Percentiles rank a stretch among this genome's conserved stretches.
Conservation (phyloP, 169 alveolate species). For the Eimeria zaria region DNA sequence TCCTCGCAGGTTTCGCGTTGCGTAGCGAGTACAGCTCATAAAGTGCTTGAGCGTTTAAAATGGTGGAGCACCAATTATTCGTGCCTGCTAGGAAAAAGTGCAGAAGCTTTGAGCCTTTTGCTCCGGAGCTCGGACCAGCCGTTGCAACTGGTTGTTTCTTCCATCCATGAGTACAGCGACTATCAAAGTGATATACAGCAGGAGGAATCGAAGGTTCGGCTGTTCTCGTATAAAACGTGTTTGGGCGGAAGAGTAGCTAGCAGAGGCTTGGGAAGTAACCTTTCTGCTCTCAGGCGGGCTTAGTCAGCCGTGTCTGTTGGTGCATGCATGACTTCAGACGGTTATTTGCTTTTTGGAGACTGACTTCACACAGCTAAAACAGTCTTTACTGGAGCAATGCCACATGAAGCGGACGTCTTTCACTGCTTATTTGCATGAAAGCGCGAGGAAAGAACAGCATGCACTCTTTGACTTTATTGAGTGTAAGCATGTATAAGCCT, state of each 20-base stretch:
- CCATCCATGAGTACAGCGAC: slow-evolving; percentile 87
- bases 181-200: slow-evolving; percentile 89
- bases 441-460: slow-evolving; percentile 80
- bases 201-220: slow-evolving; percentile 85
- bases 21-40: slow-evolving; percentile 74
- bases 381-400: slow-evolving; percentile 87
- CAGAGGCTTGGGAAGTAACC: background rate
- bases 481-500: slow-evolving; percentile 5
- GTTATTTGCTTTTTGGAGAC: slow-evolving; percentile 87
- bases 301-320: background rate
- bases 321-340: slow-evolving; percentile 48
- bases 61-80: slow-evolving; percentile 89
- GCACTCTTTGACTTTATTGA: slow-evolving; percentile 62
- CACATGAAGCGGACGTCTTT: slow-evolving; percentile 86
- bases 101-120: slow-evolving; percentile 85
- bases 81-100: slow-evolving; percentile 85
- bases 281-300: background rate
- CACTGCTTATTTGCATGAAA: slow-evolving; percentile 86
- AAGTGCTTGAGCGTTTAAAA: slow-evolving; percentile 86
- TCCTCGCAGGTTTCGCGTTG: slow-evolving; percentile 38
- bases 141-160: slow-evolving; percentile 85
- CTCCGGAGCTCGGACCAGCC: slow-evolving; percentile 87
- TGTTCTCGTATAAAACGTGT: background rate
- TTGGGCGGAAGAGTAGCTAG: background rate
- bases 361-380: slow-evolving; percentile 87